These are phyloP conservation scores for Saitozyma sp. DNA, from an alignment of 768 basidiomycete genomes.

Conservation along the genomic window DNA sequence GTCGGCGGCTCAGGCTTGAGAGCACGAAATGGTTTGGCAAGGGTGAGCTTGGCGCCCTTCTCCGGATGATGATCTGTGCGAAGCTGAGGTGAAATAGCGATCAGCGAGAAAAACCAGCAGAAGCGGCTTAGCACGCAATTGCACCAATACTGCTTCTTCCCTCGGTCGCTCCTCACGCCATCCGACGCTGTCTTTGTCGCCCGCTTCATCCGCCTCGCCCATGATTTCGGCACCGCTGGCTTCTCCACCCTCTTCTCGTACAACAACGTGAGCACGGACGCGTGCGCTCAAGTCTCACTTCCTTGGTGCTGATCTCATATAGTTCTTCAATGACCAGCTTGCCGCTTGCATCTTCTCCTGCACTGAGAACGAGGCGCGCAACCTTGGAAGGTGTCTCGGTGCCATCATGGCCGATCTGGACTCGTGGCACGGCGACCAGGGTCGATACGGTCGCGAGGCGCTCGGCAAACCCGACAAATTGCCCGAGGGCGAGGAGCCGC, in stretches of 20 bases:
- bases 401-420: slow-evolving; percentile 75
- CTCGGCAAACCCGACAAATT: slow-evolving; percentile 66
- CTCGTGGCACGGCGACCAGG: slow-evolving; percentile 76
- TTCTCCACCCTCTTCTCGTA: slow-evolving; percentile 85
- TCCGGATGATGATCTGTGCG: neutral
- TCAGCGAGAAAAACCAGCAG: slow-evolving; percentile 27
- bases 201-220: slow-evolving; percentile 83
- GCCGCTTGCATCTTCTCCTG: slow-evolving; percentile 85
- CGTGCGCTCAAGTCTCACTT: too few species aligned
- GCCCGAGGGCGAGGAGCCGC: slow-evolving; percentile 52
- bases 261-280: slow-evolving; percentile 63
- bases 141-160: slow-evolving; percentile 86
- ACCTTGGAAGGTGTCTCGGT: slow-evolving; percentile 82
- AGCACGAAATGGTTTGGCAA: slow-evolving; percentile 45
- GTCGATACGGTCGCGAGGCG: slow-evolving; percentile 58
- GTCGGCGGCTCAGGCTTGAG: slow-evolving; percentile 33
- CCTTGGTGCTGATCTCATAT: slow-evolving; percentile 5
- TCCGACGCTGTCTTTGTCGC: slow-evolving; percentile 96
- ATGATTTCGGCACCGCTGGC: slow-evolving; percentile 80
- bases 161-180: slow-evolving; percentile 86
- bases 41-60: slow-evolving; percentile 19
- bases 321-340: slow-evolving; percentile 84
- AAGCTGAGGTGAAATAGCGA: slow-evolving; percentile 11
- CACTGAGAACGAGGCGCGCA: slow-evolving; percentile 93
- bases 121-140: slow-evolving; percentile 25